Conservation (phyloP, 2,329 filamentous ascomycete genomes). For the Arthrobotrys entomopaga region DNA sequence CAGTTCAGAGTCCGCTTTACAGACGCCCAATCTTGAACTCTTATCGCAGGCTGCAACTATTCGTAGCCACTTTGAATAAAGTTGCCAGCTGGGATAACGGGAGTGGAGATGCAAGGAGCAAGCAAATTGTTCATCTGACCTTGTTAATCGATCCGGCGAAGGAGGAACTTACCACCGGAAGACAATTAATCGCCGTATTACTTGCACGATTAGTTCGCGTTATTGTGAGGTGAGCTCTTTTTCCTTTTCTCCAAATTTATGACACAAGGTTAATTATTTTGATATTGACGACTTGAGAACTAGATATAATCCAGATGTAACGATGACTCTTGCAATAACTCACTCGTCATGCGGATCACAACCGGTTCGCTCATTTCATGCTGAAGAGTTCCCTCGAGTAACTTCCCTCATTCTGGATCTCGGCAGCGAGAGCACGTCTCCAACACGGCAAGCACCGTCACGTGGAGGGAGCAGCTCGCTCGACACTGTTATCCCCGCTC, state of each 20-base stretch:
- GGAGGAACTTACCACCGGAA: conserved; percentile 41
- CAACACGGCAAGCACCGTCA: conserved; percentile 6
- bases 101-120: conserved; percentile 56
- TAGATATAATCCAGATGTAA: conserved; percentile 57
- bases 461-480: conserved; percentile 40
- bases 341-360: conserved; percentile 57
- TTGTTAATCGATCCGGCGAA: conserved; percentile 56
- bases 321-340: conserved; percentile 55
- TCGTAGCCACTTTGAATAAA: conserved; percentile 54
- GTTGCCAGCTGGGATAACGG: conserved; percentile 56
- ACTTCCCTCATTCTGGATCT: conserved; percentile 57
- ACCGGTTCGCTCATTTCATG: conserved; percentile 57
- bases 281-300: neutral
- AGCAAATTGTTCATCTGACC: conserved; percentile 56
- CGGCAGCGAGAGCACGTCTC: conserved; percentile 34
- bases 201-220: conserved; percentile 55
- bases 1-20: conserved; percentile 58
- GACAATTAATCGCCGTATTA: conserved; percentile 56
- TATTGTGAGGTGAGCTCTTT: conserved; percentile 57
- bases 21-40: conserved; percentile 56
- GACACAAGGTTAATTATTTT: neutral
- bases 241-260: too few relatives aligned
- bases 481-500: conserved; percentile 54
- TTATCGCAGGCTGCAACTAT: conserved; percentile 55
- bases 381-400: conserved; percentile 55